phyloP scores from a whole-genome alignment of 176 grass and related monocot species.

The Ensete glaucum region DNA sequence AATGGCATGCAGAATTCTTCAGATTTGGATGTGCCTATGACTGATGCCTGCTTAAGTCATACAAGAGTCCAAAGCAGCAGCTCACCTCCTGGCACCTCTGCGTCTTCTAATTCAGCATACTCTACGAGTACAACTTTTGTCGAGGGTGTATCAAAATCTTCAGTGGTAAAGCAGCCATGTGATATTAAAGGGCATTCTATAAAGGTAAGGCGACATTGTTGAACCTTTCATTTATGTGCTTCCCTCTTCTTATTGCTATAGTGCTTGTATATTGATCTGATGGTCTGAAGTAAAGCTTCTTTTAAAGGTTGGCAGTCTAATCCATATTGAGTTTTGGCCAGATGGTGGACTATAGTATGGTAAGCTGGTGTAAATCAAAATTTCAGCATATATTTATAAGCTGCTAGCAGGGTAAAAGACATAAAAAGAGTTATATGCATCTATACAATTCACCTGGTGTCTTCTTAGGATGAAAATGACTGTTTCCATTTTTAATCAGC shows the following conservation, averaged over 20 bases:
- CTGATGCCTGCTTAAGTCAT: conserved; percentile 19
- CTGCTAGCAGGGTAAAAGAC: background rate
- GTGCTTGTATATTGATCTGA: background rate
- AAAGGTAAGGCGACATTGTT: conserved; percentile 7
- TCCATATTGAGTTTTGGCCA: background rate
- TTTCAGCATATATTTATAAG: background rate
- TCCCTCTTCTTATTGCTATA: background rate
- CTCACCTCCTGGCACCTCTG: background rate
- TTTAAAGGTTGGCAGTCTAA: background rate
- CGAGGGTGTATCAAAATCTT: conserved; percentile 25
- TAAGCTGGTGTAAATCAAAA: background rate
- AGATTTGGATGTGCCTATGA: conserved; percentile 22
- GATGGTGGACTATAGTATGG: background rate
- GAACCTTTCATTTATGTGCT: no score
- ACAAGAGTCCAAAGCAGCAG: conserved; percentile 5
- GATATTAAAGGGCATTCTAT: conserved; percentile 24
- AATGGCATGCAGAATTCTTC: conserved; percentile 6
- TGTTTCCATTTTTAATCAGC: background rate
- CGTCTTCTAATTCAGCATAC: background rate
- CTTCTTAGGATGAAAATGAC: background rate
- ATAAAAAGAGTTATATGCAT: background rate
- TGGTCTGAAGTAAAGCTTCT: background rate
- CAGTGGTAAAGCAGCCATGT: conserved; percentile 19
- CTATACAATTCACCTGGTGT: background rate
- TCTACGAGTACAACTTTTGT: conserved; percentile 12